Conservation (phyloP, 2,329 filamentous ascomycete species). For the Alternaria metachromatica region DNA sequence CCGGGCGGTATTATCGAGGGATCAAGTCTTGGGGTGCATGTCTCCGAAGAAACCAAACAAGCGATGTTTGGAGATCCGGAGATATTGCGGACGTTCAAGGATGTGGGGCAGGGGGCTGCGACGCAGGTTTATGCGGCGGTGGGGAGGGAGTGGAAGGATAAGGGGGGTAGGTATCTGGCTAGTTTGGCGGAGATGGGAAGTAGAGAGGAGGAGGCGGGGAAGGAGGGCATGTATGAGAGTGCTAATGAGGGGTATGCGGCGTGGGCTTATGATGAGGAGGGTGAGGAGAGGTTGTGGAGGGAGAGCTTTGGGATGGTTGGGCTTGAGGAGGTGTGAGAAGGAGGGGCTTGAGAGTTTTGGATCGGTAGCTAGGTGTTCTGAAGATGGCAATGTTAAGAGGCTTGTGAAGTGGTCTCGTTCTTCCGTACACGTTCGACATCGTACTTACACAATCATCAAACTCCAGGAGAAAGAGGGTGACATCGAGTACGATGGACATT, state of each 20-base stretch:
- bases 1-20: not conserved
- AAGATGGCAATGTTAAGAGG: too few species aligned
- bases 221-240: not conserved
- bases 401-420: too few species aligned
- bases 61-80: not conserved
- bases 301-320: not conserved
- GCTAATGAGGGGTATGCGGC: not conserved
- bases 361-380: too few species aligned
- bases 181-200: not conserved
- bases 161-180: not conserved
- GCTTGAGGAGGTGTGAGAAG: not conserved
- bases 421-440: too few species aligned
- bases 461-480: too few species aligned
- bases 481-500: too few species aligned
- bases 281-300: not conserved
- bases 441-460: too few species aligned
- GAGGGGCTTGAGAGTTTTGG: too few species aligned
- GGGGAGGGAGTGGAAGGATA: not conserved
- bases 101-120: not conserved
- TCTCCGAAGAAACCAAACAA: not conserved
- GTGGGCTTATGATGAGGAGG: not conserved
- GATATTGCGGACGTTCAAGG: not conserved
- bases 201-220: not conserved
- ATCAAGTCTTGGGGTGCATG: not conserved
- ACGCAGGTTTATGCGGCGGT: not conserved